These are phyloP conservation scores for Pleoardoris graminearum DNA, from an alignment of 2,329 filamentous ascomycete species.

Conservation along the genomic window DNA sequence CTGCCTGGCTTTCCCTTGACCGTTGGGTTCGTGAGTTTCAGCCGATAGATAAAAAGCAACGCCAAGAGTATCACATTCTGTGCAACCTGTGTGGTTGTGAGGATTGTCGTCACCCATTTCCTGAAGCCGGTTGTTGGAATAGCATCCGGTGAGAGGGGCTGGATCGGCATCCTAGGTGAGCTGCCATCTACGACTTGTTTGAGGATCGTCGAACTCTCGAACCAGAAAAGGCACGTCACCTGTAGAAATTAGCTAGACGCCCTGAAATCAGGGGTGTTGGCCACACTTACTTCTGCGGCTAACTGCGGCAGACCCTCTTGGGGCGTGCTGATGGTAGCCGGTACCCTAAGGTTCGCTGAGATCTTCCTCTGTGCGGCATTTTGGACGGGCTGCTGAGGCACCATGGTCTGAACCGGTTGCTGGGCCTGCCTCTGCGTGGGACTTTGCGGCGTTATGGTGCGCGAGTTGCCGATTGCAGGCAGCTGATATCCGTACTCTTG, in stretches of 20 bases:
- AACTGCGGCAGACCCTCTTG: slow-evolving; percentile 47
- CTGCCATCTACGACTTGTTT: slow-evolving; percentile 69
- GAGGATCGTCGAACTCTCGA: slow-evolving; percentile 82
- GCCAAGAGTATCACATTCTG: slow-evolving; percentile 93
- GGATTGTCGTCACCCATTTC: slow-evolving; percentile 90
- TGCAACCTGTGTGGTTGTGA: slow-evolving; percentile 93
- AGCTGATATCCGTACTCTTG: slow-evolving; percentile 41
- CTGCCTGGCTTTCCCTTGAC: slow-evolving; percentile 92
- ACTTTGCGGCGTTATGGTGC: slow-evolving; percentile 33
- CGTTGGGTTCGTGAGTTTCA: slow-evolving; percentile 86
- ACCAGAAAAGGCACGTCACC: slow-evolving; percentile 98
- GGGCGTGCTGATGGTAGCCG: slow-evolving; percentile 42
- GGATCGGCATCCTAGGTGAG: slow-evolving; percentile 48
- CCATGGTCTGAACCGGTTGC: no score
- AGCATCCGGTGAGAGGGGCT: slow-evolving; percentile 69
- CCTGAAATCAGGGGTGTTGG: not conserved
- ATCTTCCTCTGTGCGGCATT: slow-evolving; percentile 35
- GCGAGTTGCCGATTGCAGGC: slow-evolving; percentile 42
- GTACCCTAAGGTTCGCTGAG: slow-evolving; percentile 43
- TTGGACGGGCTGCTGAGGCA: slow-evolving; percentile 10
- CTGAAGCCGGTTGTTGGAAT: slow-evolving; percentile 78
- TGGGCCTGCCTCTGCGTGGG: slow-evolving; percentile 25
- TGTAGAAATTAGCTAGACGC: slow-evolving; percentile 44
- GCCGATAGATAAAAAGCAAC: slow-evolving; percentile 85
- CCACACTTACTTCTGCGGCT: slow-evolving; percentile 44